Conservation (phyloP, 1,284 basidiomycete species). For the Irpex sp. region DNA sequence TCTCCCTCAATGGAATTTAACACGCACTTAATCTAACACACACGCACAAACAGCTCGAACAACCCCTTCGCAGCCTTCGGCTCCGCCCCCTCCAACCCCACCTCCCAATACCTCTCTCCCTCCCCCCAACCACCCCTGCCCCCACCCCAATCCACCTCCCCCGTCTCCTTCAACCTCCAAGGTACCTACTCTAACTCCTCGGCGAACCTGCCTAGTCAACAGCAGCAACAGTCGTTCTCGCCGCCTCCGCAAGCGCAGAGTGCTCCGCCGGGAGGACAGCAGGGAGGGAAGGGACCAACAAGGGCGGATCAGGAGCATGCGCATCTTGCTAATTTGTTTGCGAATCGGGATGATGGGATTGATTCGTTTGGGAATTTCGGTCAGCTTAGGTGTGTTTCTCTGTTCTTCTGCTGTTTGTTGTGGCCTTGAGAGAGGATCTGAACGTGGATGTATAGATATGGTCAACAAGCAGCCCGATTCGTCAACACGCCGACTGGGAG, state of each 20-base stretch:
- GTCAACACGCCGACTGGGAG: conserved; percentile 57
- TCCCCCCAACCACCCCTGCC: conserved; percentile 13
- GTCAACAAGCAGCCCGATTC: conserved; percentile 58
- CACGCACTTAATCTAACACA: too few relatives aligned
- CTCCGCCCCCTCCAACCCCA: not conserved
- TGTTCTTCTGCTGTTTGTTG: not conserved
- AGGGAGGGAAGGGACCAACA: conserved; percentile 23
- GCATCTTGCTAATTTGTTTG: conserved; percentile 77
- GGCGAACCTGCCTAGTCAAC: conserved; percentile 20
- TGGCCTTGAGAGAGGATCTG: too few relatives aligned
- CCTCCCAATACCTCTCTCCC: not conserved
- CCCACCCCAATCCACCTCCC: conserved; percentile 18
- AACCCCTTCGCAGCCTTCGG: conserved; percentile 75
- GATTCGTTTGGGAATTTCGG: conserved; percentile 95
- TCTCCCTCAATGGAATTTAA: too few relatives aligned
- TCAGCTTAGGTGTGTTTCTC: conserved; percentile 52
- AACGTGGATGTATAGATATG: conserved; percentile 44
- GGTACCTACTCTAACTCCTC: conserved; percentile 47
- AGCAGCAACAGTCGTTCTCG: conserved; percentile 20
- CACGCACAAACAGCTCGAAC: conserved; percentile 64
- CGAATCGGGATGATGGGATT: conserved; percentile 75
- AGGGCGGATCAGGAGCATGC: conserved; percentile 66
- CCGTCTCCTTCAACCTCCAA: conserved; percentile 51
- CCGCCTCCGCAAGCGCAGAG: conserved; percentile 28
- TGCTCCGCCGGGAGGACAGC: conserved; percentile 27